Percentiles rank a stretch among this genome's conserved stretches.
These are phyloP conservation scores for Eucalyptus paniculata DNA, from an alignment of 345 rosid species.

Conservation along the genomic window DNA sequence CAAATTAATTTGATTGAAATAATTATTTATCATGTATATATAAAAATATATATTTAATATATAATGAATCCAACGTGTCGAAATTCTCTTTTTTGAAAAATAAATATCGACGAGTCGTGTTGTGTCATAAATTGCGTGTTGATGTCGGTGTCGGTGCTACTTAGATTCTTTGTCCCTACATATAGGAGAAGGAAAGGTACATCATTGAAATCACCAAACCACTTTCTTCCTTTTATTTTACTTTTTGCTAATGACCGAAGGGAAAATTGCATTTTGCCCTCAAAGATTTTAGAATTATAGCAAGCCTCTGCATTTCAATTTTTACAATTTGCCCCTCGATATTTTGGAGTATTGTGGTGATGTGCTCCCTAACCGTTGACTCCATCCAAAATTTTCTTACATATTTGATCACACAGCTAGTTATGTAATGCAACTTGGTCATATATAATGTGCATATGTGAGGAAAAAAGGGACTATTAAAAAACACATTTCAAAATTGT, in stretches of 20 bases:
- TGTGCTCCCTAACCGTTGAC: background rate
- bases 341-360: background rate
- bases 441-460: background rate
- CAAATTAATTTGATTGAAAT: too few species aligned
- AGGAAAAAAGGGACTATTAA: background rate
- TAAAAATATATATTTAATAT: too few species aligned
- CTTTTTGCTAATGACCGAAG: background rate
- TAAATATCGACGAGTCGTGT: fast-evolving
- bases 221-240: background rate
- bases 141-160: fast-evolving
- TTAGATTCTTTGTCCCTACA: background rate
- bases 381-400: background rate
- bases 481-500: background rate
- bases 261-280: background rate
- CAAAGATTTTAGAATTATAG: background rate
- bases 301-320: background rate
- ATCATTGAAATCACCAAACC: background rate
- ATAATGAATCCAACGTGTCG: too few species aligned
- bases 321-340: background rate
- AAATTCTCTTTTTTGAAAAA: too few species aligned
- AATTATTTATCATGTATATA: too few species aligned
- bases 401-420: too few species aligned
- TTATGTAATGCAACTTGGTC: background rate
- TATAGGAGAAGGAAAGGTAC: background rate
- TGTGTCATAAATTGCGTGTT: too few species aligned